Percentiles rank a stretch among this genome's conserved stretches.
Evolutionary conservation across 139 green algal genomes (phyloP).

Genomic region (Tetradesmus obliquus): DNA sequence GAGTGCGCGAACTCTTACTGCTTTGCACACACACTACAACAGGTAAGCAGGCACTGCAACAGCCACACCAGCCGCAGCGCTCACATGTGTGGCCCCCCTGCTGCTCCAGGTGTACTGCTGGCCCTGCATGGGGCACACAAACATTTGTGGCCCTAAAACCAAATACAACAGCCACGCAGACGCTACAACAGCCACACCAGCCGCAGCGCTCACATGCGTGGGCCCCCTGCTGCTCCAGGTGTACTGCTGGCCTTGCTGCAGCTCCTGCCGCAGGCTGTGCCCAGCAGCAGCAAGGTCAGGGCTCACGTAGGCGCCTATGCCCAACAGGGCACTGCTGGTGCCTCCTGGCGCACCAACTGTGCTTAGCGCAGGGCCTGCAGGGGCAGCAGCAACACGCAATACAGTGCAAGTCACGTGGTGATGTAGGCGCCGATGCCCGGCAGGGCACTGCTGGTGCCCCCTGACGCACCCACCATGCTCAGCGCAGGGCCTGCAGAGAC

Average conservation of each 20-base stretch:
- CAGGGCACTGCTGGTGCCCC: conserved; percentile 79
- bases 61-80: background rate
- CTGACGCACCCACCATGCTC: conserved; percentile 88
- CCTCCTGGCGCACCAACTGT: conserved; percentile 90
- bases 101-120: background rate
- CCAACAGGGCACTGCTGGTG: conserved; percentile 78
- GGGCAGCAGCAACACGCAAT: background rate
- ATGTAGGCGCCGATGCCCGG: conserved; percentile 90
- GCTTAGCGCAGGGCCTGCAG: conserved; percentile 75
- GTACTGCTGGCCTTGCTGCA: conserved; percentile 77
- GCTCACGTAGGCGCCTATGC: conserved; percentile 88
- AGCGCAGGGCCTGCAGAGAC: conserved; percentile 72
- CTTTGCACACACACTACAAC: too few relatives aligned
- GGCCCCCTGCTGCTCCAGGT: conserved; percentile 85
- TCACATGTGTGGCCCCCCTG: background rate
- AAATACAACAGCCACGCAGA: background rate
- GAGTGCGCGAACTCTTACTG: too few relatives aligned
- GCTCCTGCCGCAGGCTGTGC: conserved; percentile 60
- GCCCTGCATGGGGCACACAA: background rate
- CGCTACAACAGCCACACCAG: background rate
- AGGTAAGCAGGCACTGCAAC: too few relatives aligned
- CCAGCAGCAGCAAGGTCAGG: conserved; percentile 81
- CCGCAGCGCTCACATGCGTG: conserved; percentile 34
- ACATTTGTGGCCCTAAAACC: background rate
- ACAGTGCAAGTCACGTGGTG: too few relatives aligned